These are phyloP conservation scores for Acer yangbiense DNA, from an alignment of 345 rosid species.

Conservation along the genomic window DNA sequence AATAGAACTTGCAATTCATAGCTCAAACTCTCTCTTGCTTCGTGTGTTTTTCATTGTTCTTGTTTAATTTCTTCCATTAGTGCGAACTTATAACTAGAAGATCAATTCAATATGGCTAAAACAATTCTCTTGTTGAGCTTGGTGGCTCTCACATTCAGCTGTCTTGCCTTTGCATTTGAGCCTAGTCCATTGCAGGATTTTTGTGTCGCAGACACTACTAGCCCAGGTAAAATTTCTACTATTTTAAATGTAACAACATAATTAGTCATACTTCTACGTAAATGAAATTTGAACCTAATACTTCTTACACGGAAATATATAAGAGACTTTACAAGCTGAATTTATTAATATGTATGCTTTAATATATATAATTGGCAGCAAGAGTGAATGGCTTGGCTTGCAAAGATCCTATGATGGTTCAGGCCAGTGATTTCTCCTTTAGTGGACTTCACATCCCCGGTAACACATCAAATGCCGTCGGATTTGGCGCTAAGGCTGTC, in stretches of 20 bases:
- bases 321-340: too few relatives aligned
- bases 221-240: background rate
- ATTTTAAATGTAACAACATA: too few relatives aligned
- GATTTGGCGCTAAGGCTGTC: constrained; percentile 15
- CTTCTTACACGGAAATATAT: too few relatives aligned
- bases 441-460: constrained; percentile 22
- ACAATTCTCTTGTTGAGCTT: background rate
- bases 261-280: too few relatives aligned
- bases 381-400: constrained; percentile 16
- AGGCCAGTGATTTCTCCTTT: constrained; percentile 19
- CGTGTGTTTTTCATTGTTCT: background rate
- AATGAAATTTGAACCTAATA: too few relatives aligned
- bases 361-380: constrained; percentile 3
- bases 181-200: constrained; percentile 3
- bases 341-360: background rate
- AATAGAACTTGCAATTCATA: constrained; percentile 2
- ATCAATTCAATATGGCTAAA: constrained; percentile 2
- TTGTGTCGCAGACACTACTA: background rate
- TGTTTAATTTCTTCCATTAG: too few relatives aligned
- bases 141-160: background rate
- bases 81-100: too few relatives aligned
- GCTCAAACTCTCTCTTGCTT: background rate
- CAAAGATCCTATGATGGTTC: constrained; percentile 6
- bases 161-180: constrained; percentile 6
- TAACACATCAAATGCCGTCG: constrained; percentile 9